Evolutionary conservation across 2,329 filamentous ascomycete genomes (phyloP), one percentile per base, ranked within the genome.

Genomic region (Aphanocladium album): DNA sequence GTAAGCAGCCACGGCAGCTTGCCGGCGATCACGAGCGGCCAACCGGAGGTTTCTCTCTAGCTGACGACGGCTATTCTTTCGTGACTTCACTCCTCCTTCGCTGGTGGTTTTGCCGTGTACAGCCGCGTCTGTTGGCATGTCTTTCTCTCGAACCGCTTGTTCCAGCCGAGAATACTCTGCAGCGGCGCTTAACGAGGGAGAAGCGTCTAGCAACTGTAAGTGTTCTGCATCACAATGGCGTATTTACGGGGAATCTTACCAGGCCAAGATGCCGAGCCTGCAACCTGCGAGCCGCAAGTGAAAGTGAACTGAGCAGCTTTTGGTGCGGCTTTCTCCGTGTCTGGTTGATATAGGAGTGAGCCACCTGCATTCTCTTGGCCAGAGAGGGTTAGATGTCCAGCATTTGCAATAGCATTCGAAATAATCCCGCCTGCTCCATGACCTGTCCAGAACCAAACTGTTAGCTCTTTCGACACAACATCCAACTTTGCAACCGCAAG

Each of bases 281-380:
- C 88, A 41, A 92, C 91, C 71, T 95, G 91, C 1, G 93, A 93
- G 69, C 96, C 90, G 74, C 92, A 97, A 14, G 91, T 96, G 71
- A 99, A 99, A 11, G 95, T 99, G 72, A 99, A 99, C 68, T 97
- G 91, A 0, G 90, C 89, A 60, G 92, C 91, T 6, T 88, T 84
- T 5, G 90, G 86, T 39, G 83, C 86, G 4, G 83, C 71, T 68
- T 84, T 88, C 61, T 80, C 79, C 91, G 89, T 61, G 91, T 87
- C 53, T 96, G 76, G 62, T 93, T 80, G 72, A 89, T 93, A 64
- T 88, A 80, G 73, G 5, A 50, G 27, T 4, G 59, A 17, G 35
- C 55, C 53, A 17, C 35, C 37, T 7, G n/a, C 7, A 21, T 91
- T 95, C 70, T 93, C 90, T 70, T 91, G 87, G 16, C 87, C 89